Evolutionary conservation across 1,139 yeast species (phyloP).

Genomic region (Yamadazyma aaseri): DNA sequence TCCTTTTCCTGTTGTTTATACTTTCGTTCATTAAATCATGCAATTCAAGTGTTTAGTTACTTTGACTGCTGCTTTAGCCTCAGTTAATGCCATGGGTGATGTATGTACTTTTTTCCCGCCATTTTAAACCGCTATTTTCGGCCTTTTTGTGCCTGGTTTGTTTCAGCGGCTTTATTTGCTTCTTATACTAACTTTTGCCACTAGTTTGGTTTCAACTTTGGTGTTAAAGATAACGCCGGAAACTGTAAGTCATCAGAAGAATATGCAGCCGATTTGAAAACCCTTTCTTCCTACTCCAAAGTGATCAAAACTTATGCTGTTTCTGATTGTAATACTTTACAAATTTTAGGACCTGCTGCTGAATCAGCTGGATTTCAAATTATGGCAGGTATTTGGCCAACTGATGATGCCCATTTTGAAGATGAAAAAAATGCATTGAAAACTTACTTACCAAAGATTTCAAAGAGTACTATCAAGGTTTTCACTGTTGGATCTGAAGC

Average conservation of each 20-base stretch:
- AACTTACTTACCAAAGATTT: constrained; percentile 67
- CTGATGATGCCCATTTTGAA: constrained; percentile 67
- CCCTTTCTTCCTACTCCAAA: constrained; percentile 54
- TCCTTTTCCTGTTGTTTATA: constrained; percentile 5
- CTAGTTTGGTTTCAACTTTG: constrained; percentile 72
- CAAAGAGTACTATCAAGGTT: constrained; percentile 64
- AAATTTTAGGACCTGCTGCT: constrained; percentile 82
- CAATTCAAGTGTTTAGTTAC: constrained; percentile 40
- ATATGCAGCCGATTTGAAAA: constrained; percentile 60
- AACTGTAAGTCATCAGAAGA: constrained; percentile 71
- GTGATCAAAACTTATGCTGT: constrained; percentile 81
- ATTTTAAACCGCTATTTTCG: too few relatives aligned
- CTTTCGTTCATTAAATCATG: constrained; percentile 27
- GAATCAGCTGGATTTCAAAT: constrained; percentile 70
- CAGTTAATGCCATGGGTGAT: constrained; percentile 44
- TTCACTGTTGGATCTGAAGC: constrained; percentile 92
- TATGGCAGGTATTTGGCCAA: constrained; percentile 90
- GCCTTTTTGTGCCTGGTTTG: not conserved
- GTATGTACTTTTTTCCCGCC: constrained; percentile 26
- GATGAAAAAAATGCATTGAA: constrained; percentile 70
- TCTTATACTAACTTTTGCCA: constrained; percentile 20
- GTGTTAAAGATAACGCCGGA: constrained; percentile 69
- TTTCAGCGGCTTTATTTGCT: not conserved
- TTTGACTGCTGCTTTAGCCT: constrained; percentile 35
- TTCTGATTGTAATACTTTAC: constrained; percentile 83